phyloP scores from a whole-genome alignment of 306 rosid genomes.

The Malus sylvestris region DNA sequence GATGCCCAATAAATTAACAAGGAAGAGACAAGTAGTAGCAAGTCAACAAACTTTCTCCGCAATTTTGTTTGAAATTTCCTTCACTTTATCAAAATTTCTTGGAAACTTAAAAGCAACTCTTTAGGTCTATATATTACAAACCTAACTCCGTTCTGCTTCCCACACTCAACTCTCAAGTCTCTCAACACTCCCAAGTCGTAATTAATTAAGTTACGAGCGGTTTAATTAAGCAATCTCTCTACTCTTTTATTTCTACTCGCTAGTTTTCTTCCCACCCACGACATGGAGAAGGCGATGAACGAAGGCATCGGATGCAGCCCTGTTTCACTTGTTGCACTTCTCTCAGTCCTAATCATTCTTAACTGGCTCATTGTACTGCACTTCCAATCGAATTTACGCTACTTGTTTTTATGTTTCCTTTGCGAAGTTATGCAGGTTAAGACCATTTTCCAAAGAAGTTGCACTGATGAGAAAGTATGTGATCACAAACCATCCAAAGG shows the following conservation, averaged over 20 bases:
- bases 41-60: not conserved
- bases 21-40: not conserved
- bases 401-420: not conserved
- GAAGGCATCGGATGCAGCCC: not conserved
- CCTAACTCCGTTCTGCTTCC: not conserved
- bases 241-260: not conserved
- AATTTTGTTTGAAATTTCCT: not conserved
- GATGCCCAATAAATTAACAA: not conserved
- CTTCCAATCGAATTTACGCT: slow-evolving; percentile 6
- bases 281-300: slow-evolving; percentile 11
- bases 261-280: not conserved
- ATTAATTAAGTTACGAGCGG: not conserved
- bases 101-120: not conserved
- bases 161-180: not conserved
- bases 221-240: not conserved
- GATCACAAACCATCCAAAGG: not conserved
- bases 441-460: not conserved
- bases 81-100: not conserved
- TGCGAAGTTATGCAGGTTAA: not conserved
- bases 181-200: not conserved
- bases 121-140: not conserved
- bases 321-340: not conserved
- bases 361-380: slow-evolving; percentile 3
- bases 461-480: not conserved
- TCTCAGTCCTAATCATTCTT: not conserved